Evolutionary conservation across 2,329 filamentous ascomycete genomes (phyloP), one percentile per base, ranked within the genome.

Genomic region (Hypoxylon sp.): DNA sequence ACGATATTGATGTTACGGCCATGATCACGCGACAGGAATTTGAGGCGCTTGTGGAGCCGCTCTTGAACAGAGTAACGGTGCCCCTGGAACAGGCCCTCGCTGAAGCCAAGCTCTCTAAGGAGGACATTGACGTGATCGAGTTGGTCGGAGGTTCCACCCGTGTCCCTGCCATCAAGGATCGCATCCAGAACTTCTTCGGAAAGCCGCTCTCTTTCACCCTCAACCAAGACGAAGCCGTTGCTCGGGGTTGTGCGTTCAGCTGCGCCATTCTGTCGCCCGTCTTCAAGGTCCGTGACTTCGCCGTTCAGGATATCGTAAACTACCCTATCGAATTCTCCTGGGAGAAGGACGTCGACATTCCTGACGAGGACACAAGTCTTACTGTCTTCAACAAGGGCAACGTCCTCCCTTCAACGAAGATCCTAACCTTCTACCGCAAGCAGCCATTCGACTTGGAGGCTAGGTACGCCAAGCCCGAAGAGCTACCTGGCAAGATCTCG

Each of bases 321-420:
- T 99, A 98, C 85, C 96, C 96, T 52, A 97, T 99, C 80, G 95
- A 99, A 80, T 99, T 99, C 82, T 92, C 91, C 58, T 99, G 96
- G 96, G 96, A 99, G 86, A 97, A 98, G 87, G 97, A 95, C 25
- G 90, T 94, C 66, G 96, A 99, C 77, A 99, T 99, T 75, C 96
- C 96, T 25, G 96, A 99, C 76, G 96, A 99, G 86, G 96, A 98
- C 80, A 98, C 96, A 61, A 97, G 91, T 84, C 86, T 99, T 75
- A 97, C 93, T 36, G 96, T 99, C 77, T 99, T 99, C 84, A 97
- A 96, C 88, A 94, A 92, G 82, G 95, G 95, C 81, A 98, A 98
- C 78, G 90, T 97, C 71, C 91, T 99, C 86, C 96, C 96, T 60
- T 98, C 95, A 5, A 99, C 96, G 72, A 99, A 99, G 88, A 98